Conservation (phyloP, 139 green algal species). For the Chlamydomonas sp. region DNA sequence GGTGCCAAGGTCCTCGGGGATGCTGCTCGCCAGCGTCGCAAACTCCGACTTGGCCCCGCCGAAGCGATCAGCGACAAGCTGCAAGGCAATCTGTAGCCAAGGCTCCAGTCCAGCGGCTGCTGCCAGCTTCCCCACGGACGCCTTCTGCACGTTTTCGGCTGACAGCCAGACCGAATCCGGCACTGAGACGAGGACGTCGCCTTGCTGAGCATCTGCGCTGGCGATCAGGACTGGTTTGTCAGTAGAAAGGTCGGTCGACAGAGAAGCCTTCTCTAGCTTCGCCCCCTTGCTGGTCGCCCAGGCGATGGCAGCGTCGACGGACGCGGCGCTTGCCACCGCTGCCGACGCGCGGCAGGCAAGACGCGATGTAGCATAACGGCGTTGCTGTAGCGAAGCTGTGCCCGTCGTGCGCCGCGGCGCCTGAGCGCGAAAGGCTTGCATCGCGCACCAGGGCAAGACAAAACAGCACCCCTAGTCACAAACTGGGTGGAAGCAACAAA, state of each 20-base stretch:
- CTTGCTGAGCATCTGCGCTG: conserved; percentile 39
- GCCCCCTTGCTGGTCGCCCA: conserved; percentile 40
- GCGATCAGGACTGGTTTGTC: conserved; percentile 46
- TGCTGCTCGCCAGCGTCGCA: conserved; percentile 55
- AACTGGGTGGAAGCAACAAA: neutral
- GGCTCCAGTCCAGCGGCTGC: conserved; percentile 58
- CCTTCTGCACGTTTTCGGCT: conserved; percentile 18
- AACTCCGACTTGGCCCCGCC: conserved; percentile 38
- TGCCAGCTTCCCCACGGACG: conserved; percentile 33
- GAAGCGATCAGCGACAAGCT: conserved; percentile 73
- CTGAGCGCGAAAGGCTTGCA: conserved; percentile 22
- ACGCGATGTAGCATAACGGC: neutral
- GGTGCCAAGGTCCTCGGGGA: conserved; percentile 56
- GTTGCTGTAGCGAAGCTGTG: neutral
- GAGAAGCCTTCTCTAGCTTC: conserved; percentile 34
- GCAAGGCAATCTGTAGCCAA: conserved; percentile 82
- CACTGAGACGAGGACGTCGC: conserved; percentile 47
- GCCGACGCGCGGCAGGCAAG: neutral
- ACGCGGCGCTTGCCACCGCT: neutral
- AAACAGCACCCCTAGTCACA: no score
- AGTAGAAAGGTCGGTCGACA: conserved; percentile 31
- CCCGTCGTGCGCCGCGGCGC: neutral
- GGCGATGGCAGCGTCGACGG: neutral
- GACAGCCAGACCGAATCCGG: conserved; percentile 50
- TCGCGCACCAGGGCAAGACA: neutral